phyloP scores from a whole-genome alignment of 305 asterid genomes.

The Fraxinus platypoda region DNA sequence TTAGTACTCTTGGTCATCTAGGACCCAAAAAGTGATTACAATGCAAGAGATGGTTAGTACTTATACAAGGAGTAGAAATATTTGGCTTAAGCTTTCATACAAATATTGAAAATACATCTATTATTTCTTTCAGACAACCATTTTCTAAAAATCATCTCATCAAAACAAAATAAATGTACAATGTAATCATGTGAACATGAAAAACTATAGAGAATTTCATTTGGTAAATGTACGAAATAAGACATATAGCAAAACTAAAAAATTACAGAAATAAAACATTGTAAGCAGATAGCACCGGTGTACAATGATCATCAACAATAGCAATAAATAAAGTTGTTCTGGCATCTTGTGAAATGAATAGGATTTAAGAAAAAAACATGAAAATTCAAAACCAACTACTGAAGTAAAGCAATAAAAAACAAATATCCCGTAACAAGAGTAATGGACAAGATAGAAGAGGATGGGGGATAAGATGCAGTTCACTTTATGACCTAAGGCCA shows the following conservation, averaged over 20 bases:
- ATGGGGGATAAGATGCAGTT: conserved; percentile 12
- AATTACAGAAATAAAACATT: background rate
- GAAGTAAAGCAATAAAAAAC: background rate
- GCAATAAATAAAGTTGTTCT: background rate
- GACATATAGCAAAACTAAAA: background rate
- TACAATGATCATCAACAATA: conserved; percentile 15
- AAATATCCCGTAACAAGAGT: background rate
- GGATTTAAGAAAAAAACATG: conserved; percentile 8
- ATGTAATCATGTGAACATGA: background rate
- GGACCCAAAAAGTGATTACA: background rate
- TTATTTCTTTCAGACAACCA: background rate
- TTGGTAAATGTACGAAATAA: background rate
- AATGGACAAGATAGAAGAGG: conserved; percentile 10
- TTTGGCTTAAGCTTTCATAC: background rate
- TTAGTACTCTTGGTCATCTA: conserved; percentile 8
- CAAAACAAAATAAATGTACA: background rate
- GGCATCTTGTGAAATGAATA: background rate
- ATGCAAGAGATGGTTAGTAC: background rate
- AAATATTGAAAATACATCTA: background rate
- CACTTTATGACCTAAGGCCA: conserved; percentile 15
- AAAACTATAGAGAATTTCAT: background rate
- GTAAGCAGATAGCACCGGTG: background rate
- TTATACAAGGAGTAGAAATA: conserved; percentile 9
- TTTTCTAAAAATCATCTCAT: conserved; percentile 2
- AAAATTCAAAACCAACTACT: background rate